These are phyloP conservation scores for Oehlia diaphana DNA, from an alignment of 192 early-diverging fungal genomes.

Conservation along the genomic window DNA sequence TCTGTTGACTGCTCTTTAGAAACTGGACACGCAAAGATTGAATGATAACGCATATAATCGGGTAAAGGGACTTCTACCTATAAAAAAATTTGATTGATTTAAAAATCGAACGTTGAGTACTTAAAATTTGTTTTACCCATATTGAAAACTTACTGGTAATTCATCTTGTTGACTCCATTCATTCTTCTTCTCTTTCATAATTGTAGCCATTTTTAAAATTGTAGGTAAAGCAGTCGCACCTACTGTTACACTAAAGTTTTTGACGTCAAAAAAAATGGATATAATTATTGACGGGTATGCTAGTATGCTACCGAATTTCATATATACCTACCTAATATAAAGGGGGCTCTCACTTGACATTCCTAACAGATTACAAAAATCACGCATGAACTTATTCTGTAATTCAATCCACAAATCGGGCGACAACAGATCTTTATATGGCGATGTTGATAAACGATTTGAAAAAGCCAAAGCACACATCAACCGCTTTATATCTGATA, in stretches of 20 bases:
- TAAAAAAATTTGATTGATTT: background rate
- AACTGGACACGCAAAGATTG: conserved; percentile 96
- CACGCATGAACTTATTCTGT: conserved; percentile 66
- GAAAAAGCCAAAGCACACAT: conserved; percentile 44
- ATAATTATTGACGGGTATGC: background rate
- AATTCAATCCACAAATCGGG: conserved; percentile 54
- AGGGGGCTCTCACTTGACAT: conserved; percentile 74
- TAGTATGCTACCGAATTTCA: conserved; percentile 9
- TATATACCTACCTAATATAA: conserved; percentile 55
- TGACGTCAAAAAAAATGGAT: background rate
- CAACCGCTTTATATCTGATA: conserved; percentile 49
- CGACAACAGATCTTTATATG: conserved; percentile 48
- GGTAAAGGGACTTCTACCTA: conserved; percentile 84
- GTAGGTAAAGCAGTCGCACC: conserved; percentile 88
- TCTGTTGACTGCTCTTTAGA: conserved; percentile 90
- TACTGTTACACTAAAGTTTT: conserved; percentile 57
- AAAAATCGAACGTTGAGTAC: background rate
- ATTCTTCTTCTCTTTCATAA: conserved; percentile 82
- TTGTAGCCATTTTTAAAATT: conserved; percentile 85
- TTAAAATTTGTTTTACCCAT: background rate
- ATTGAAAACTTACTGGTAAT: conserved; percentile 62
- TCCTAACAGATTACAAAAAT: conserved; percentile 76
- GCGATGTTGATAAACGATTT: conserved; percentile 37
- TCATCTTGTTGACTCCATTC: conserved; percentile 94
- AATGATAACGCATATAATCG: conserved; percentile 87